Conservation (phyloP, 441 rosid species). For the Brassica hybrid region DNA sequence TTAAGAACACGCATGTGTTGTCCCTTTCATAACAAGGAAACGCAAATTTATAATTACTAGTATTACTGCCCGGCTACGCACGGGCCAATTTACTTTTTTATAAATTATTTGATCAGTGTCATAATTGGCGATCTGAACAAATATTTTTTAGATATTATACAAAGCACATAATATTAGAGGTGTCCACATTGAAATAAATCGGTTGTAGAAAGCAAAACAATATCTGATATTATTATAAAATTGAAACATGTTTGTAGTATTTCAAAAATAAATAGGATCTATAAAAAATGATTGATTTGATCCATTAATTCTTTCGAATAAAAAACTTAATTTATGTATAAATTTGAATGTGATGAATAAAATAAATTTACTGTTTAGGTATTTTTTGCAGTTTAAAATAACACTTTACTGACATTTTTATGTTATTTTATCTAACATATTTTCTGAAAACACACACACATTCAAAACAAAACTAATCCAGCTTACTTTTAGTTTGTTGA, state of each 20-base stretch:
- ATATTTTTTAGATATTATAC: no score
- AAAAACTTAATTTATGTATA: no score
- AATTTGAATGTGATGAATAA: no score
- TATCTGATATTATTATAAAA: not conserved
- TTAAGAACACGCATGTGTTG: constrained; percentile 30
- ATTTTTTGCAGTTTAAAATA: no score
- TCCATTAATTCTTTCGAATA: no score
- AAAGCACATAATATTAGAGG: not conserved
- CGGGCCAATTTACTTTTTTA: not conserved
- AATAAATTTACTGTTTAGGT: no score
- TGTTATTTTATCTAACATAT: not conserved
- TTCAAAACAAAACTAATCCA: no score
- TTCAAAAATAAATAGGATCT: no score
- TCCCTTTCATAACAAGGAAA: constrained; percentile 32
- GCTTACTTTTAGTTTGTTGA: no score
- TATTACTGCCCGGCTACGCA: not conserved
- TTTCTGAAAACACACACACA: not conserved
- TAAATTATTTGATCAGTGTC: not conserved
- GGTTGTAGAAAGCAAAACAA: not conserved
- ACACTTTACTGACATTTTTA: no score
- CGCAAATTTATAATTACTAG: not conserved
- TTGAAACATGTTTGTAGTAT: no score
- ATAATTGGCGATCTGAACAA: not conserved
- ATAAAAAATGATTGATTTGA: no score
- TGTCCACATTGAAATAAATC: not conserved